Conservation (phyloP, 148 eudicot genomes). For the Cornus florida region DNA sequence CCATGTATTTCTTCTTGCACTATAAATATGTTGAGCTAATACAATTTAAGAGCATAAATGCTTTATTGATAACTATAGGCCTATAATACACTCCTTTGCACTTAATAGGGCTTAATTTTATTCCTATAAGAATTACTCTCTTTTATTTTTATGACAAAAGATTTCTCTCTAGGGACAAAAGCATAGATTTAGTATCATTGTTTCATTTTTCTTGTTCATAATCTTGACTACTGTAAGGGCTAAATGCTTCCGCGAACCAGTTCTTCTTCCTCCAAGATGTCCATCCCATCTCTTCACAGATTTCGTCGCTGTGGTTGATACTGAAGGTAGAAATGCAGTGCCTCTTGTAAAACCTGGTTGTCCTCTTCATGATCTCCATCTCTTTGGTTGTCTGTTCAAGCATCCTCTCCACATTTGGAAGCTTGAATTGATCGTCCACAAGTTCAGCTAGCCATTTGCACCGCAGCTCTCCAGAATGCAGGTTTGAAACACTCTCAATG, state of each 20-base stretch:
- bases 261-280: constrained; percentile 72
- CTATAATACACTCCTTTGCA: too few relatives aligned
- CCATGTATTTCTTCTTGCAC: not conserved
- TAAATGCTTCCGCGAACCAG: constrained; percentile 79
- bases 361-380: constrained; percentile 77
- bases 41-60: not conserved
- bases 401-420: constrained; percentile 72
- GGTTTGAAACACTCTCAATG: constrained; percentile 81
- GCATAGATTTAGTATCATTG: not conserved
- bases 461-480: constrained; percentile 83
- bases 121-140: not conserved
- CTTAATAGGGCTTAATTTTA: not conserved
- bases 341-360: constrained; percentile 79
- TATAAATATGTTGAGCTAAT: too few relatives aligned
- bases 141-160: not conserved
- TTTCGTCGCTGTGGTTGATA: constrained; percentile 76
- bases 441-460: constrained; percentile 81
- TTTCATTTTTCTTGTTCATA: constrained; percentile 34
- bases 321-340: constrained; percentile 89
- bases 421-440: constrained; percentile 54
- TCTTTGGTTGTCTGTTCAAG: constrained; percentile 52
- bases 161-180: not conserved
- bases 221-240: constrained; percentile 87
- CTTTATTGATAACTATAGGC: too few relatives aligned
- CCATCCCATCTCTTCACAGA: constrained; percentile 91